Percentiles rank a stretch among this genome's conserved stretches.
These are phyloP conservation scores for Calocybe gangraenosa DNA, from an alignment of 768 basidiomycete genomes.

Conservation along the genomic window DNA sequence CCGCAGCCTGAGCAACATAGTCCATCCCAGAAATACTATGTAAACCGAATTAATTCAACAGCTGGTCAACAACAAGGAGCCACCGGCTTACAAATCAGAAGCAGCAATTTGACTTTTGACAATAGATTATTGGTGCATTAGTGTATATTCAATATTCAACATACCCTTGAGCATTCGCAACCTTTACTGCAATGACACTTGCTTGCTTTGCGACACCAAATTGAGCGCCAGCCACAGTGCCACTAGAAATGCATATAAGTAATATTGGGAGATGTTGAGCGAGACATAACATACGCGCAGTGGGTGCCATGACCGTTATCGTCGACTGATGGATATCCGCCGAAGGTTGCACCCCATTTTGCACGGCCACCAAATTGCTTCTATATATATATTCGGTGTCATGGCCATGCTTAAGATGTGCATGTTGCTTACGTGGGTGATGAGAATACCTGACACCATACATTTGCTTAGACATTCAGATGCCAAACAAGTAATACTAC, in stretches of 20 bases:
- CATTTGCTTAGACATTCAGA: too few relatives aligned
- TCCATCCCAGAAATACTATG: constrained; percentile 2
- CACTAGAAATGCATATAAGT: constrained; percentile 14
- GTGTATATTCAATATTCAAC: not conserved
- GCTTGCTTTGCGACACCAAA: constrained; percentile 30
- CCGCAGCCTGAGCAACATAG: not conserved
- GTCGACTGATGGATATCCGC: constrained; percentile 23
- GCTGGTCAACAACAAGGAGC: too few relatives aligned
- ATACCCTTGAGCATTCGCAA: constrained; percentile 2
- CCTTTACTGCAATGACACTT: constrained; percentile 9
- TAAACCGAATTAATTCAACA: not conserved
- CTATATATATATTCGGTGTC: constrained; percentile 14
- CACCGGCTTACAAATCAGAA: constrained; percentile 8
- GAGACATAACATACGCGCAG: constrained; percentile 22
- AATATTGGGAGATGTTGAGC: not conserved
- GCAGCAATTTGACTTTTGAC: constrained; percentile 4
- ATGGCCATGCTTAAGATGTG: not conserved
- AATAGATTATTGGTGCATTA: not conserved
- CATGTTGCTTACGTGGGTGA: constrained; percentile 3
- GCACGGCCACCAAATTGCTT: constrained; percentile 39
- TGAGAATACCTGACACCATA: constrained; percentile 2
- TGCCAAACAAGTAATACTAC: not conserved
- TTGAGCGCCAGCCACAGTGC: constrained; percentile 26
- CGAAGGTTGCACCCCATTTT: constrained; percentile 35
- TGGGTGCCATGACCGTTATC: constrained; percentile 44